These are phyloP conservation scores for Suillus variegatus DNA, from an alignment of 768 basidiomycete genomes.

Conservation along the genomic window DNA sequence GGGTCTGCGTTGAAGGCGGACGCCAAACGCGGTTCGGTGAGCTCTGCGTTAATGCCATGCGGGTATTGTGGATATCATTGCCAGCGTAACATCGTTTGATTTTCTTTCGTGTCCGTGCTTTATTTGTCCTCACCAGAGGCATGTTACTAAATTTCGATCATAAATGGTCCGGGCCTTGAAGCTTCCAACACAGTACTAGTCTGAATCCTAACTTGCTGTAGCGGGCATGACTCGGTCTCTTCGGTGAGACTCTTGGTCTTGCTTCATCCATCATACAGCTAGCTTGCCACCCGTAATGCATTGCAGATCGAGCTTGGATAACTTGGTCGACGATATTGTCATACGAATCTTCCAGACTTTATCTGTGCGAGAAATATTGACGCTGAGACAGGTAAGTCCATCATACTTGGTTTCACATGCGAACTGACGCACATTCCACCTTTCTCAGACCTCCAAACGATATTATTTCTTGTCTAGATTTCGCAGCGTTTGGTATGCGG, in stretches of 20 bases:
- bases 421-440: background rate
- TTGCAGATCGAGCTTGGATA: slow-evolving; percentile 19
- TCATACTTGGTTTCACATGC: background rate
- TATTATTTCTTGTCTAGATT: slow-evolving; percentile 27
- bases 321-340: slow-evolving; percentile 29
- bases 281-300: background rate
- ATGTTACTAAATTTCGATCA: background rate
- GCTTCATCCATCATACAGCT: background rate
- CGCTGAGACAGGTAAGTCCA: slow-evolving; percentile 25
- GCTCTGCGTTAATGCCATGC: no score
- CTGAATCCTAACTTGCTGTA: background rate
- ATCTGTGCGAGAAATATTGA: slow-evolving; percentile 20
- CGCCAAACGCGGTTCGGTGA: no score
- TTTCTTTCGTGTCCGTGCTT: background rate
- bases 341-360: slow-evolving; percentile 19
- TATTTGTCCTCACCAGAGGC: background rate
- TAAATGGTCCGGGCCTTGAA: background rate
- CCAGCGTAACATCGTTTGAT: background rate
- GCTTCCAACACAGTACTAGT: background rate
- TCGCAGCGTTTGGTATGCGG: slow-evolving; percentile 24
- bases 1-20: no score
- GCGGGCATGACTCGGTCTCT: background rate
- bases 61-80: no score
- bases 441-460: slow-evolving; percentile 26
- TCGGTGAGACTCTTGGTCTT: no score